These are phyloP conservation scores for Pythium myriotylum DNA, from an alignment of 352 stramenopile species.

Conservation along the genomic window DNA sequence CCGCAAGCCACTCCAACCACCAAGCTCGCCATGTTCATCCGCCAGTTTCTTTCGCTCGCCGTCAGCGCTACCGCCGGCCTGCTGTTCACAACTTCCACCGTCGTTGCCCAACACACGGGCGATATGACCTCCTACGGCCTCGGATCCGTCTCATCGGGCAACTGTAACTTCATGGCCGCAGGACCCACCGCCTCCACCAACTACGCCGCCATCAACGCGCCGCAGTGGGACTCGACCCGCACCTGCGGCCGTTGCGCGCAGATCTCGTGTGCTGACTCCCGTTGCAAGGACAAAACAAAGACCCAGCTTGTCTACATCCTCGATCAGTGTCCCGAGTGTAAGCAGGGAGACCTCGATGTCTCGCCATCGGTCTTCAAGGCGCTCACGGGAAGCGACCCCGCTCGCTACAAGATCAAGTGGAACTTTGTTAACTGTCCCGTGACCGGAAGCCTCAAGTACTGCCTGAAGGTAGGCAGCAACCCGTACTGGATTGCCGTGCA, in stretches of 20 bases:
- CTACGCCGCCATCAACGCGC: slow-evolving; percentile 61
- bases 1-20: not conserved
- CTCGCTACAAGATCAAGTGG: slow-evolving; percentile 37
- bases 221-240: slow-evolving; percentile 48
- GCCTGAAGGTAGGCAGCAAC: slow-evolving; percentile 59
- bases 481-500: slow-evolving; percentile 62
- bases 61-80: not conserved
- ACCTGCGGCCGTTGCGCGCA: slow-evolving; percentile 42
- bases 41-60: slow-evolving; percentile 1
- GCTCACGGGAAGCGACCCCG: slow-evolving; percentile 32
- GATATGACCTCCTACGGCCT: slow-evolving; percentile 26
- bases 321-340: slow-evolving; percentile 60
- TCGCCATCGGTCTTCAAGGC: slow-evolving; percentile 38
- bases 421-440: slow-evolving; percentile 42
- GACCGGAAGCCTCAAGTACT: slow-evolving; percentile 39
- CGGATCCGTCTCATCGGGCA: slow-evolving; percentile 12
- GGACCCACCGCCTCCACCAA: slow-evolving; percentile 36
- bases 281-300: slow-evolving; percentile 32
- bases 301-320: slow-evolving; percentile 66
- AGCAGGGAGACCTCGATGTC: slow-evolving; percentile 52
- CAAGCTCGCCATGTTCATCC: not conserved
- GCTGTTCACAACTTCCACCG: too few relatives aligned
- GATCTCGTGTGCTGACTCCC: slow-evolving; percentile 43
- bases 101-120: slow-evolving; percentile 11
- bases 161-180: slow-evolving; percentile 69